Conservation (phyloP, 768 basidiomycete genomes). For the Xerocomellus chrysenteron region DNA sequence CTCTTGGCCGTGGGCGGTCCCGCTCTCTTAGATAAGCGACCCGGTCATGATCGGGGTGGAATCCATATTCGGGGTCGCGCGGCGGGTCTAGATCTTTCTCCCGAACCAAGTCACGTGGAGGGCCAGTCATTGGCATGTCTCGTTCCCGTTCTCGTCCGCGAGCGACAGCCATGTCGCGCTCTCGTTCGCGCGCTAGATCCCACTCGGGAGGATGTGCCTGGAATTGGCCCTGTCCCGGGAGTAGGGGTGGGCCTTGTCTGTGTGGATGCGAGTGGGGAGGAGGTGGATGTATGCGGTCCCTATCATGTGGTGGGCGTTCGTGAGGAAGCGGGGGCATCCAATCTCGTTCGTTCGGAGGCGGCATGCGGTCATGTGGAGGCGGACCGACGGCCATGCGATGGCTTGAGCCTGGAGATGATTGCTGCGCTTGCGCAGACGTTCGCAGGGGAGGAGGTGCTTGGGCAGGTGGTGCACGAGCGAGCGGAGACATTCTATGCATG, state of each 20-base stretch:
- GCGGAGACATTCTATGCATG: constrained; percentile 26
- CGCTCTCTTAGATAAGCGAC: constrained; percentile 24
- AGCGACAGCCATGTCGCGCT: constrained; percentile 15
- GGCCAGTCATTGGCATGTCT: constrained; percentile 19
- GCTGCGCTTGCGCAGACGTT: constrained; percentile 15
- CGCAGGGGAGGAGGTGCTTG: constrained; percentile 18
- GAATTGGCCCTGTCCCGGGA: constrained; percentile 34
- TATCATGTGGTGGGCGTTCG: constrained; percentile 23
- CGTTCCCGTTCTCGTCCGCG: constrained; percentile 29
- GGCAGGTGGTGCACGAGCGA: constrained; percentile 17
- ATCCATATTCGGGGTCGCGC: constrained; percentile 26
- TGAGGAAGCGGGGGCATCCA: constrained; percentile 24
- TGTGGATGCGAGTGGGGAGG: constrained; percentile 23
- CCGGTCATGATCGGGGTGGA: constrained; percentile 23
- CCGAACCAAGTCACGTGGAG: constrained; percentile 23
- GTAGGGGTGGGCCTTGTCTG: constrained; percentile 14
- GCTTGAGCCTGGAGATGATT: constrained; percentile 24
- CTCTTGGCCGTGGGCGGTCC: constrained; percentile 22
- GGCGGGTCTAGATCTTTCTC: constrained; percentile 25
- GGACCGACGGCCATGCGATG: constrained; percentile 23
- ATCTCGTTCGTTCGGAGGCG: constrained; percentile 24
- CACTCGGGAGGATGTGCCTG: constrained; percentile 30
- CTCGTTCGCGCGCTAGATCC: constrained; percentile 27
- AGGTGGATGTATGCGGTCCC: constrained; percentile 30
- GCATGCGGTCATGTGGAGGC: constrained; percentile 25